phyloP scores from a whole-genome alignment of 176 grass and related monocot species.

The Otatea glauca region DNA sequence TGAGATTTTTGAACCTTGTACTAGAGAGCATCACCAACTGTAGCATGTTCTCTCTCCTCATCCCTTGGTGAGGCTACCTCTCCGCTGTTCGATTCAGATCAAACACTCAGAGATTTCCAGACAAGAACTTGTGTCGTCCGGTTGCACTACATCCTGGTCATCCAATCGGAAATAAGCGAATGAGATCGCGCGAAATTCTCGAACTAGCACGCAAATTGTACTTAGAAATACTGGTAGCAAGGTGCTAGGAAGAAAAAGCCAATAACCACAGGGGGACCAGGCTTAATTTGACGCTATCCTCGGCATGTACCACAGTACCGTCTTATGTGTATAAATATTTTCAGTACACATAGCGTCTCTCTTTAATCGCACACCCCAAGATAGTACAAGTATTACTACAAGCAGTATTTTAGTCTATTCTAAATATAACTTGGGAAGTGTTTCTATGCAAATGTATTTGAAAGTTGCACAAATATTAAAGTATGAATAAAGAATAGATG shows the following conservation, averaged over 20 bases:
- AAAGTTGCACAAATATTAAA: too few species aligned
- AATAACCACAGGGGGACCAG: not conserved
- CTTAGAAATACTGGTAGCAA: not conserved
- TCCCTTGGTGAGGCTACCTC: not conserved
- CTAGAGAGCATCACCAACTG: not conserved
- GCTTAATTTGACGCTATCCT: not conserved
- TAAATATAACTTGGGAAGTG: too few species aligned
- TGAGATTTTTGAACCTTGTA: too few species aligned
- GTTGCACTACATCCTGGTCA: not conserved
- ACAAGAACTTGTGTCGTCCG: not conserved
- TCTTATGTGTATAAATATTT: not conserved
- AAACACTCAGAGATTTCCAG: rapidly evolving
- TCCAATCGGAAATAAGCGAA: not conserved
- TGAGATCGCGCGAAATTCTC: not conserved
- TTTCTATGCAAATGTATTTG: too few species aligned
- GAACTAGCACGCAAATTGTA: not conserved
- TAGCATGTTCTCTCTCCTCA: not conserved
- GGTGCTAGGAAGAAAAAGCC: not conserved
- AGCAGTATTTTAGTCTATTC: not conserved
- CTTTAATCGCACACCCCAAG: too few species aligned
- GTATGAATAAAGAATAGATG: too few species aligned
- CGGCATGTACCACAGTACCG: not conserved
- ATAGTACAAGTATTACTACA: not conserved
- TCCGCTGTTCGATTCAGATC: not conserved
- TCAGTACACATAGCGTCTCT: not conserved